Evolutionary conservation across 129 eudicot genomes (phyloP).

Genomic region (Artemisia annua): DNA sequence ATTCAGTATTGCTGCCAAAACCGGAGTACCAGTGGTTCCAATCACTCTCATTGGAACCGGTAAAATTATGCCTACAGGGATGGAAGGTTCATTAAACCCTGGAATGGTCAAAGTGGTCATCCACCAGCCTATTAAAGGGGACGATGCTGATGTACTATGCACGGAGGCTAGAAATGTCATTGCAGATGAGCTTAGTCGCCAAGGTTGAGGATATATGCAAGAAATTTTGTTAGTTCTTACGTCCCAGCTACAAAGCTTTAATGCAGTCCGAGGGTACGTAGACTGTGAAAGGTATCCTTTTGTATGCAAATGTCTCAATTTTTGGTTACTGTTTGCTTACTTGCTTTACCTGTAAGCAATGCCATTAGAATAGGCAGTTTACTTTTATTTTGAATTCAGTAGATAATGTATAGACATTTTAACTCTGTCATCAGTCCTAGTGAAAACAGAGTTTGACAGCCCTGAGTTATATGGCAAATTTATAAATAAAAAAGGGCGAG

Average conservation of each 20-base stretch:
- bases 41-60: constrained; percentile 89
- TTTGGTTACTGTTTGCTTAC: constrained; percentile 10
- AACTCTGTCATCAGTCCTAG: background rate
- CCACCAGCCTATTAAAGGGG: constrained; percentile 60
- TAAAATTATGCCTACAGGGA: constrained; percentile 84
- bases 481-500: background rate
- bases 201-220: constrained; percentile 32
- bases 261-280: background rate
- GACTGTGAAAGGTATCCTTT: background rate
- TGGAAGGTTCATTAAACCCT: constrained; percentile 59
- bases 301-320: constrained; percentile 4
- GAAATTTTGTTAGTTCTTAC: constrained; percentile 21
- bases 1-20: constrained; percentile 88
- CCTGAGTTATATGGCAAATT: background rate
- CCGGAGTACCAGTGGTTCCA: constrained; percentile 86
- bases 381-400: no score
- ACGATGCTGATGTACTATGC: constrained; percentile 59
- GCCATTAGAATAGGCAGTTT: no score
- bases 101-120: constrained; percentile 80
- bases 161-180: constrained; percentile 57
- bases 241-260: background rate
- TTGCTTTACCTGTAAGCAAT: background rate
- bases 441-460: background rate
- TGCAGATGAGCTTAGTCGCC: constrained; percentile 54
- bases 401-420: constrained; percentile 8